Evolutionary conservation across 805 yeast genomes (phyloP).

Genomic region (Starmerella apis): DNA sequence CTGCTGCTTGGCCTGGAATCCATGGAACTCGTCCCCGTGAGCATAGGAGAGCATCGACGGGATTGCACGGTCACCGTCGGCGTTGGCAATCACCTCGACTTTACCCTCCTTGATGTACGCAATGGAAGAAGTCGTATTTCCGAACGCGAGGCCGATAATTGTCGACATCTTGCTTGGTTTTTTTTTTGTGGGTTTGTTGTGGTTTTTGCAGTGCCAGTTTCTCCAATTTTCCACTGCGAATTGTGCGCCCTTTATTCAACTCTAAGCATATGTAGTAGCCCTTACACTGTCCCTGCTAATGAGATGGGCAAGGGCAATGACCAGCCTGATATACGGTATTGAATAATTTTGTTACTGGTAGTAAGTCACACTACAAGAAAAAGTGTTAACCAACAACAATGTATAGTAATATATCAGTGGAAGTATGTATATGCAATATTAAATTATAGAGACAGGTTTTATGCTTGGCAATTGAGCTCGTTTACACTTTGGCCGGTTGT

Average conservation of each 20-base stretch:
- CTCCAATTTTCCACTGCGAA: background rate
- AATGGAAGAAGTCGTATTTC: conserved; percentile 90
- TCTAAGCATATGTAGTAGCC: background rate
- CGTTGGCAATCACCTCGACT: conserved; percentile 96
- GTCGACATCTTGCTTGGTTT: conserved; percentile 30
- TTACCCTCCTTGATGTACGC: conserved; percentile 76
- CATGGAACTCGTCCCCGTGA: conserved; percentile 93
- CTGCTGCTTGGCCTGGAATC: conserved; percentile 90
- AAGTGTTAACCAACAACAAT: no score
- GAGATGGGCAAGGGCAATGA: no score
- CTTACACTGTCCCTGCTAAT: no score
- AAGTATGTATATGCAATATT: no score
- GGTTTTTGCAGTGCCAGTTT: background rate
- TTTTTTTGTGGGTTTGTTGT: background rate
- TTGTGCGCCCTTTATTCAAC: background rate
- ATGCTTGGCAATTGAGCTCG: no score
- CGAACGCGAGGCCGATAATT: conserved; percentile 90
- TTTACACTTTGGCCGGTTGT: no score
- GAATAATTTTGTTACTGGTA: no score
- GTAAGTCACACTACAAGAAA: no score
- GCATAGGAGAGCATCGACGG: conserved; percentile 88
- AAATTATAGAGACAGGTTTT: no score
- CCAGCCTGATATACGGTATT: no score
- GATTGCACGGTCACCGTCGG: conserved; percentile 95
- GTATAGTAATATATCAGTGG: no score